phyloP scores from a whole-genome alignment of 1,139 yeast genomes.

The Pneumocystis carinii region DNA sequence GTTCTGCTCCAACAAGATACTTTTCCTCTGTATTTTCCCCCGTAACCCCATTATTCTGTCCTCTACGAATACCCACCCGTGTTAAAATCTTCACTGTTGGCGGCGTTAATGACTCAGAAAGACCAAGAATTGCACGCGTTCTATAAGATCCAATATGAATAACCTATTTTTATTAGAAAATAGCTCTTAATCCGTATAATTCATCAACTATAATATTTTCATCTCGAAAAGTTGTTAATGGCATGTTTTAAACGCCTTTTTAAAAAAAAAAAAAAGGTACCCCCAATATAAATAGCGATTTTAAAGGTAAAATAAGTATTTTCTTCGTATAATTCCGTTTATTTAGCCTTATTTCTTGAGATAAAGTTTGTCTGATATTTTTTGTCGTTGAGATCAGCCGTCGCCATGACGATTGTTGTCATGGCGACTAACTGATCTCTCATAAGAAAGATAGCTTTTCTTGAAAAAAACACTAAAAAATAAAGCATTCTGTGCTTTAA shows the following conservation, averaged over 20 bases:
- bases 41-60: neutral
- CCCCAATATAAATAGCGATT: too few species aligned
- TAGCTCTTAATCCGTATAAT: neutral
- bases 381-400: too few species aligned
- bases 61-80: constrained; percentile 4
- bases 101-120: constrained; percentile 12
- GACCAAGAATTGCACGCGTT: constrained; percentile 10
- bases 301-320: too few species aligned
- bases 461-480: too few species aligned
- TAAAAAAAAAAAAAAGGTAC: neutral
- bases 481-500: too few species aligned
- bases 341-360: too few species aligned
- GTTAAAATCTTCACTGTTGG: constrained; percentile 7
- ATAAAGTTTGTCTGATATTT: too few species aligned
- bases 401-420: too few species aligned
- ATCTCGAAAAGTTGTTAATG: constrained; percentile 15
- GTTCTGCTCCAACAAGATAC: neutral
- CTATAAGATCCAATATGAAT: constrained; percentile 13
- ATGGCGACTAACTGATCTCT: too few species aligned
- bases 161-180: neutral
- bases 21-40: neutral
- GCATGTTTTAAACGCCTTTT: neutral
- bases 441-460: too few species aligned
- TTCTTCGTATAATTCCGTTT: too few species aligned
- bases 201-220: neutral